Conservation (phyloP, 495 filamentous ascomycete species). For the Amorphotheca resinae region DNA sequence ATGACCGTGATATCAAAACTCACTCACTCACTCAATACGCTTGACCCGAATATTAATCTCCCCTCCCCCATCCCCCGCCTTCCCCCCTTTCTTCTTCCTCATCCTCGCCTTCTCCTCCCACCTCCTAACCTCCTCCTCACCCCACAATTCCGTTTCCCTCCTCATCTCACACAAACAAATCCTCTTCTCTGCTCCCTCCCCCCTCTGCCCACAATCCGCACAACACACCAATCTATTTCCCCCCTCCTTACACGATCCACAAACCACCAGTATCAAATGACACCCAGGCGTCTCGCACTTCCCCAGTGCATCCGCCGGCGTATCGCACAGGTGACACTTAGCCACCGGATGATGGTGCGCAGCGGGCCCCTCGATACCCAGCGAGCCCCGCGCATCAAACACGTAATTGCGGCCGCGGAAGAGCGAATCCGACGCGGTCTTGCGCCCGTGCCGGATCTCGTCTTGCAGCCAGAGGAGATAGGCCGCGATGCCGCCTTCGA, state of each 20-base stretch:
- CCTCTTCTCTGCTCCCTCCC: neutral
- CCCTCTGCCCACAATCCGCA: constrained; percentile 3
- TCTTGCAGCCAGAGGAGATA: constrained; percentile 21
- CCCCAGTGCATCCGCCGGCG: constrained; percentile 7
- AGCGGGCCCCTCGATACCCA: neutral
- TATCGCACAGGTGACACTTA: constrained; percentile 15
- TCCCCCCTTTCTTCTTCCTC: neutral
- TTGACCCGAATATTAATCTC: constrained; percentile 11
- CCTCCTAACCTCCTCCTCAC: constrained; percentile 1
- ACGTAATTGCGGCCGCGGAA: constrained; percentile 21
- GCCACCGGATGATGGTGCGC: constrained; percentile 10
- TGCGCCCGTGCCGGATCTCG: constrained; percentile 15
- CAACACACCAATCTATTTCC: constrained; percentile 18
- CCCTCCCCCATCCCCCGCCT: neutral
- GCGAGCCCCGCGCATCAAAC: constrained; percentile 20
- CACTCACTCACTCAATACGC: constrained; percentile 4
- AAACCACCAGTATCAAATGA: constrained; percentile 19
- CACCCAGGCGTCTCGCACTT: constrained; percentile 19
- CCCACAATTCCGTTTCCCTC: constrained; percentile 17
- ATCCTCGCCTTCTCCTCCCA: neutral
- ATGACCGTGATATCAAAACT: too few relatives aligned
- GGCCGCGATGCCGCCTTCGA: constrained; percentile 19
- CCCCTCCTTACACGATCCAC: constrained; percentile 9
- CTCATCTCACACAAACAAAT: constrained; percentile 20
- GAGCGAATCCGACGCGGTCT: constrained; percentile 9